phyloP scores from a whole-genome alignment of 1,284 basidiomycete species.

The Schizopora paradoxa region DNA sequence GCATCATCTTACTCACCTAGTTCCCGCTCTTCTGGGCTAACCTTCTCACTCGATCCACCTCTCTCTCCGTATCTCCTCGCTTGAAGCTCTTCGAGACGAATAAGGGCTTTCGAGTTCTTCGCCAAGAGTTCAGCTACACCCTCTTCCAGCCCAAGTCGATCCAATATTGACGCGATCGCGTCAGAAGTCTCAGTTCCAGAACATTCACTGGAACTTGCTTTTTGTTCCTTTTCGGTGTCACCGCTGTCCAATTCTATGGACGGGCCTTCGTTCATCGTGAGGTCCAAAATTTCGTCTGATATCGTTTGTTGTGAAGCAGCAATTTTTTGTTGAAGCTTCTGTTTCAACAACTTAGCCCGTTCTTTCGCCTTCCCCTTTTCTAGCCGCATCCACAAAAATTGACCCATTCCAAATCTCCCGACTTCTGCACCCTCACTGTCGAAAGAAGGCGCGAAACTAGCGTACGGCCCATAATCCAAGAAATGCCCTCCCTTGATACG shows the following conservation, averaged over 20 bases:
- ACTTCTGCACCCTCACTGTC: conserved; percentile 67
- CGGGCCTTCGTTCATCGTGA: conserved; percentile 9
- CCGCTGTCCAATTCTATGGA: conserved; percentile 9
- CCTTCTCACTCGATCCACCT: conserved; percentile 41
- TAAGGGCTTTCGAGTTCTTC: conserved; percentile 56
- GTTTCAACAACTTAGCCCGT: conserved; percentile 12
- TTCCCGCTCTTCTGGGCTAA: conserved; percentile 74
- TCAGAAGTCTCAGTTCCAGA: conserved; percentile 49
- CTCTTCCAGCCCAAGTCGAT: conserved; percentile 56
- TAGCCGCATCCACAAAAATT: conserved; percentile 42
- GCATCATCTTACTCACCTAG: conserved; percentile 46
- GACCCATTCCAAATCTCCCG: conserved; percentile 52
- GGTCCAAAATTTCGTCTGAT: not conserved
- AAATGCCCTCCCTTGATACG: conserved; percentile 57
- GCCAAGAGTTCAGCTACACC: conserved; percentile 62
- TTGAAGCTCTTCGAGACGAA: conserved; percentile 60
- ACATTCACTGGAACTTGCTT: conserved; percentile 40
- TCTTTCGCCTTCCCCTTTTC: conserved; percentile 29
- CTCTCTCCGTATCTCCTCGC: conserved; percentile 39
- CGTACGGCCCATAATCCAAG: conserved; percentile 68
- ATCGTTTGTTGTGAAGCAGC: not conserved
- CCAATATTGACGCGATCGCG: conserved; percentile 51
- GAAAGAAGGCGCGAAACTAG: conserved; percentile 72
- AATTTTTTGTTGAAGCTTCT: conserved; percentile 12
- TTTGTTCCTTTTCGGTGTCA: conserved; percentile 16